Percentiles rank a stretch among this genome's conserved stretches.
Evolutionary conservation across 441 rosid species (phyloP).

Genomic region (Sinapis alba): DNA sequence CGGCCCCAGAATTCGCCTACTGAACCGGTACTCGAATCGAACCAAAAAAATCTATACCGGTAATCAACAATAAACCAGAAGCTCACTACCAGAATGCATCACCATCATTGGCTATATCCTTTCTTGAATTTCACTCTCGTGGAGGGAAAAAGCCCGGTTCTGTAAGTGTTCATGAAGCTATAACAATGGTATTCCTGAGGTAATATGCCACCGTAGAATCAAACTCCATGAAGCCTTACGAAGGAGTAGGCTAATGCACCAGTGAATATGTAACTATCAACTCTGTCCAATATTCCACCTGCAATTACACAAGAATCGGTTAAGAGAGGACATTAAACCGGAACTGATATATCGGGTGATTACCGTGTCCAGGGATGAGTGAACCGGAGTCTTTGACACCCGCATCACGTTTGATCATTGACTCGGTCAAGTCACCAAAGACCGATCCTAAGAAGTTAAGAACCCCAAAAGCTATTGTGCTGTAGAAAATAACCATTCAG

Average conservation of each 20-base stretch:
- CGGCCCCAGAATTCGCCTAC: background rate
- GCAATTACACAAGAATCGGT: conserved; percentile 20
- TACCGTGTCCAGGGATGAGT: conserved; percentile 94
- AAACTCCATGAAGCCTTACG: conserved; percentile 63
- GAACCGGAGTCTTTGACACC: conserved; percentile 96
- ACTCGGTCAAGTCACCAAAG: conserved; percentile 90
- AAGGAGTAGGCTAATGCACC: conserved; percentile 90
- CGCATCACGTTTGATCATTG: conserved; percentile 94
- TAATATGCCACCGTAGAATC: background rate
- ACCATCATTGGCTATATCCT: background rate
- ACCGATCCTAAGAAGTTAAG: conserved; percentile 85
- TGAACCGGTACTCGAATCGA: conserved; percentile 8
- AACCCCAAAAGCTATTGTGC: conserved; percentile 77
- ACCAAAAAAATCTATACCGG: conserved; percentile 17
- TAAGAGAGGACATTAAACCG: background rate
- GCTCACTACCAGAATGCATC: background rate
- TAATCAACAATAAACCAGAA: conserved; percentile 30
- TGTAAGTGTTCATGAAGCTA: background rate
- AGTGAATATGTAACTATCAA: conserved; percentile 79
- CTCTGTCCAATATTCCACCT: conserved; percentile 92
- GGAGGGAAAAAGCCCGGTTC: background rate
- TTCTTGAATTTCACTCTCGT: background rate
- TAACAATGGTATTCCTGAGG: no score
- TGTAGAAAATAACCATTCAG: conserved; percentile 33
- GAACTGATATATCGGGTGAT: background rate